Evolutionary conservation across 1,284 basidiomycete species (phyloP).

Genomic region (Leccinum pallidistipes): DNA sequence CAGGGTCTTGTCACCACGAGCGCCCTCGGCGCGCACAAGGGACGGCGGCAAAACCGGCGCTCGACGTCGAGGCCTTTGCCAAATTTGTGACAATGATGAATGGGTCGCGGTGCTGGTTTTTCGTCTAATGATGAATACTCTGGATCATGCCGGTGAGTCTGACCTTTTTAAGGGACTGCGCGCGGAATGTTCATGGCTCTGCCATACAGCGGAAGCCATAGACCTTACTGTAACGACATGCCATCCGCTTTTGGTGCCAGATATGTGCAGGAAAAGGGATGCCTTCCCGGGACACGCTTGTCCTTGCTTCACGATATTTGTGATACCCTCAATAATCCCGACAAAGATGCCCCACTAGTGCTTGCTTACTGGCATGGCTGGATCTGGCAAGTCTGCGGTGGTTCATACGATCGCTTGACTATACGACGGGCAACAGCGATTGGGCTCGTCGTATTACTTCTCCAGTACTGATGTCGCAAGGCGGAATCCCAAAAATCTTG

Average conservation of each 20-base stretch:
- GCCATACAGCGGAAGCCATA: not conserved
- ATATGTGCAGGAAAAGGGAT: not conserved
- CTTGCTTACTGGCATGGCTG: slow-evolving; percentile 29
- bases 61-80: too few species aligned
- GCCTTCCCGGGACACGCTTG: not conserved
- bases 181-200: not conserved
- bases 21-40: too few species aligned
- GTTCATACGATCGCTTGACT: too few species aligned
- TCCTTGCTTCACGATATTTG: not conserved
- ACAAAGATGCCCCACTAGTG: not conserved
- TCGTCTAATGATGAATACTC: not conserved
- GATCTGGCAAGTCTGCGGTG: too few species aligned
- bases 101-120: not conserved
- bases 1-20: too few species aligned
- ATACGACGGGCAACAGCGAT: too few species aligned
- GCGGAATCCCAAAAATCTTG: too few species aligned
- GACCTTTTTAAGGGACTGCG: not conserved
- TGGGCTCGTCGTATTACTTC: too few species aligned
- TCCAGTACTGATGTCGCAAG: too few species aligned
- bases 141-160: not conserved
- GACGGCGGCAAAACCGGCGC: too few species aligned
- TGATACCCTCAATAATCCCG: not conserved
- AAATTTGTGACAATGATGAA: too few species aligned
- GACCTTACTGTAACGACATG: not conserved
- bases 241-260: not conserved